phyloP scores from a whole-genome alignment of 306 rosid species.

The Prunus mongolica region DNA sequence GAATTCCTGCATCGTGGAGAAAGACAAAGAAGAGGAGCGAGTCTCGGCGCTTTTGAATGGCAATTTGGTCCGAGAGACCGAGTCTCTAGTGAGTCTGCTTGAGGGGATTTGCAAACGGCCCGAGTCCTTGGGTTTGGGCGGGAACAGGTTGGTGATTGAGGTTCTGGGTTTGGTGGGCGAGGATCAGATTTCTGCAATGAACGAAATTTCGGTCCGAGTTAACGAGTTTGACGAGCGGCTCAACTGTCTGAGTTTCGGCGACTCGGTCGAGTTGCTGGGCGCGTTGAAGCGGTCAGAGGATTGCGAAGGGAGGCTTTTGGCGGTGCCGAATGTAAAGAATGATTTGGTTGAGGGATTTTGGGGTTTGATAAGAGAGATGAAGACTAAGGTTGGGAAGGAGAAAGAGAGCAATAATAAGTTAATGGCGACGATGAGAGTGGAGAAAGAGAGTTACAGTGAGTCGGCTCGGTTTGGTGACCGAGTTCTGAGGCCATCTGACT shows the following conservation, averaged over 20 bases:
- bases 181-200: slow-evolving; percentile 35
- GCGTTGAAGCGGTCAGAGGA: slow-evolving; percentile 59
- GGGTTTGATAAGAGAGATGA: slow-evolving; percentile 39
- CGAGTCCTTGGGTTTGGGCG: slow-evolving; percentile 4
- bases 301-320: slow-evolving; percentile 33
- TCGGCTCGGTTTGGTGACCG: slow-evolving; percentile 51
- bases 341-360: slow-evolving; percentile 36
- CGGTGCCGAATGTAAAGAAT: slow-evolving; percentile 9
- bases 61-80: slow-evolving; percentile 48
- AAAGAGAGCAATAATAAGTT: slow-evolving; percentile 8
- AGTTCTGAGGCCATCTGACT: slow-evolving; percentile 24
- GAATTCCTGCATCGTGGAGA: slow-evolving; percentile 1
- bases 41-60: slow-evolving; percentile 36
- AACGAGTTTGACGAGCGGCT: slow-evolving; percentile 55
- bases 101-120: slow-evolving; percentile 51
- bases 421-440: background rate
- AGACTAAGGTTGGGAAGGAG: slow-evolving; percentile 26
- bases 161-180: slow-evolving; percentile 37
- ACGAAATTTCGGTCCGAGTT: slow-evolving; percentile 35
- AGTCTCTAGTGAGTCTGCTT: slow-evolving; percentile 43
- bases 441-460: slow-evolving; percentile 21
- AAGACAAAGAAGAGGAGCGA: slow-evolving; percentile 33
- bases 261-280: slow-evolving; percentile 60
- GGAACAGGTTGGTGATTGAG: slow-evolving; percentile 46
- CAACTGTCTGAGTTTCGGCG: slow-evolving; percentile 52